A percentile compares a stretch with the other conserved stretches of the same genome.
Evolutionary conservation across 192 early-diverging fungal genomes (phyloP).

Genomic region (Phycomyces nitens): DNA sequence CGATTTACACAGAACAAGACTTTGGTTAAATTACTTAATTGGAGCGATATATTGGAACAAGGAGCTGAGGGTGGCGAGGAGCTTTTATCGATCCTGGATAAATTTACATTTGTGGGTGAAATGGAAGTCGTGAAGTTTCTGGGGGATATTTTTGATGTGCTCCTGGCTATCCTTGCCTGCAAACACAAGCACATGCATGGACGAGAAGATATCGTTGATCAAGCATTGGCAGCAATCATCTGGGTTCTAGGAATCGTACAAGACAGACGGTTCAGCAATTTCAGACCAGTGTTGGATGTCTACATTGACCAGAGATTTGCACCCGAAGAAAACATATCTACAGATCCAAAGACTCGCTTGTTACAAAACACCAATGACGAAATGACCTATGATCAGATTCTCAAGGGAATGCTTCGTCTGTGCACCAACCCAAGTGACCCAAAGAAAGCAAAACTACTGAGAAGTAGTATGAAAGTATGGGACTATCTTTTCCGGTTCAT

Average conservation of each 20-base stretch:
- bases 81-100: constrained; percentile 42
- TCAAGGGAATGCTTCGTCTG: constrained; percentile 38
- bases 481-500: constrained; percentile 56
- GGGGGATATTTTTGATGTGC: constrained; percentile 55
- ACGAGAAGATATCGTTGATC: constrained; percentile 32
- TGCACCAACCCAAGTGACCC: constrained; percentile 29
- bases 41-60: constrained; percentile 38
- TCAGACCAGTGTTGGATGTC: constrained; percentile 53
- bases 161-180: constrained; percentile 57
- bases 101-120: constrained; percentile 56
- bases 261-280: constrained; percentile 58
- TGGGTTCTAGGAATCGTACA: constrained; percentile 55
- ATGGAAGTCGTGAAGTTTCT: constrained; percentile 71
- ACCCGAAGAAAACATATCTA: constrained; percentile 9
- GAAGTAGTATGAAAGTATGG: constrained; percentile 61
- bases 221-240: constrained; percentile 50
- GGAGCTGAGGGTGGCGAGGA: constrained; percentile 18
- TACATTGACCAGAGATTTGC: constrained; percentile 55
- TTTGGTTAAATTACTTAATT: constrained; percentile 63
- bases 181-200: neutral
- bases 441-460: constrained; percentile 39
- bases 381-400: constrained; percentile 29
- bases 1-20: constrained; percentile 61
- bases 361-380: neutral
- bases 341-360: neutral